A percentile compares a stretch with the other conserved stretches of the same genome.
These are phyloP conservation scores for Saccharomycopsis sp. DNA, from an alignment of 805 yeast species.

Conservation along the genomic window DNA sequence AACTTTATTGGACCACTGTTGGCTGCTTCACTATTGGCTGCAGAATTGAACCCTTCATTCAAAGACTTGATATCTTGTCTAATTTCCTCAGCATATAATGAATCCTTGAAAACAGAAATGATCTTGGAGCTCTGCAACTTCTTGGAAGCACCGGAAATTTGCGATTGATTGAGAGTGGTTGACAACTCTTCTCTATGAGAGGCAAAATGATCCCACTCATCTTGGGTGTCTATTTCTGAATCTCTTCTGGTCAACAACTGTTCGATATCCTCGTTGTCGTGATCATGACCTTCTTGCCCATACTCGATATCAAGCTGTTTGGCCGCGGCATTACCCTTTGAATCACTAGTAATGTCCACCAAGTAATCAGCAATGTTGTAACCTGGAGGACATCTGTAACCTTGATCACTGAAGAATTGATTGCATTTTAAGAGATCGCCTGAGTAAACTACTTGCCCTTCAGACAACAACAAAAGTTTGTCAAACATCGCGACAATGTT, in stretches of 20 bases:
- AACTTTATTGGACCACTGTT: constrained; percentile 25
- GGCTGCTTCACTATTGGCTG: not conserved
- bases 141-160: not conserved
- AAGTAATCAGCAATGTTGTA: constrained; percentile 90
- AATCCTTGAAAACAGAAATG: constrained; percentile 9
- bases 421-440: constrained; percentile 73
- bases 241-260: constrained; percentile 24
- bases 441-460: constrained; percentile 79
- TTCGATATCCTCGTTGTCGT: constrained; percentile 22
- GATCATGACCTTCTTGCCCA: constrained; percentile 25
- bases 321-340: constrained; percentile 22
- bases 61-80: constrained; percentile 9
- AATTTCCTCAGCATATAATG: constrained; percentile 20
- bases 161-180: constrained; percentile 7
- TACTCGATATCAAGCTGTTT: constrained; percentile 4
- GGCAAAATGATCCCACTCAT: constrained; percentile 84
- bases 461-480: constrained; percentile 66
- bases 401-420: constrained; percentile 65
- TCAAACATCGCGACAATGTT: constrained; percentile 91
- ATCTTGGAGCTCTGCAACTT: not conserved
- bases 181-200: constrained; percentile 60
- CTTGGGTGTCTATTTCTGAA: constrained; percentile 44
- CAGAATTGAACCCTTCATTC: constrained; percentile 6
- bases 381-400: constrained; percentile 78
- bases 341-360: constrained; percentile 79